Conservation (phyloP, 768 basidiomycete species). For the Tricholomella constricta region DNA sequence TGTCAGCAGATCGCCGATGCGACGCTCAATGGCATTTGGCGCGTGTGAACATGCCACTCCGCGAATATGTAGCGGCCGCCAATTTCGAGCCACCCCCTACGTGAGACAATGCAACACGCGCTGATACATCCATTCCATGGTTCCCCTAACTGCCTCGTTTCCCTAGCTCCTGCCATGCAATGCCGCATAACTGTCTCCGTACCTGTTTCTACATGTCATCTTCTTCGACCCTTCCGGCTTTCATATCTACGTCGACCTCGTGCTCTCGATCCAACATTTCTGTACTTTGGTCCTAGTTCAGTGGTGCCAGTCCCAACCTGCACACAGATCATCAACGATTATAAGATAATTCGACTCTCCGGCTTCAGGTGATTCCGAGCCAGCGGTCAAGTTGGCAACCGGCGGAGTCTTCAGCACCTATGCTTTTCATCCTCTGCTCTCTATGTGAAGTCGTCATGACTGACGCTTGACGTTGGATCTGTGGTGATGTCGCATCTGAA, state of each 20-base stretch:
- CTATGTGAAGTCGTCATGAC: too few species aligned
- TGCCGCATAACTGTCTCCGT: conserved; percentile 1
- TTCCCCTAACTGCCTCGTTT: conserved; percentile 18
- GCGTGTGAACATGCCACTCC: conserved; percentile 2
- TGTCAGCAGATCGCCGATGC: conserved; percentile 7
- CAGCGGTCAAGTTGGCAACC: too few species aligned
- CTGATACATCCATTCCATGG: conserved; percentile 1
- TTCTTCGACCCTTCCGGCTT: conserved; percentile 4
- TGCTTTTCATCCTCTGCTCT: too few species aligned
- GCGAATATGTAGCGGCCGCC: not conserved
- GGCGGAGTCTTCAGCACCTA: too few species aligned
- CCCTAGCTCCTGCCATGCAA: conserved; percentile 19
- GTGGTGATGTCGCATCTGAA: too few species aligned
- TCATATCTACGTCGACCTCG: conserved; percentile 5
- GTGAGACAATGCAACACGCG: not conserved
- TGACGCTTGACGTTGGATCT: too few species aligned
- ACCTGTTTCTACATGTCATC: conserved; percentile 5
- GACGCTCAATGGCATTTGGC: not conserved
- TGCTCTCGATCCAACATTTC: not conserved
- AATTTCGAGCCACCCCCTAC: not conserved
- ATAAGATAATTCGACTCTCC: too few species aligned
- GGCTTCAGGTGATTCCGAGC: too few species aligned
- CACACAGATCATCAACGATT: not conserved
- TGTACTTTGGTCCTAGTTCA: not conserved
- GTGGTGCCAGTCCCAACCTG: not conserved